Conservation (phyloP, 2,329 filamentous ascomycete species). For the Fusarium sp. region DNA sequence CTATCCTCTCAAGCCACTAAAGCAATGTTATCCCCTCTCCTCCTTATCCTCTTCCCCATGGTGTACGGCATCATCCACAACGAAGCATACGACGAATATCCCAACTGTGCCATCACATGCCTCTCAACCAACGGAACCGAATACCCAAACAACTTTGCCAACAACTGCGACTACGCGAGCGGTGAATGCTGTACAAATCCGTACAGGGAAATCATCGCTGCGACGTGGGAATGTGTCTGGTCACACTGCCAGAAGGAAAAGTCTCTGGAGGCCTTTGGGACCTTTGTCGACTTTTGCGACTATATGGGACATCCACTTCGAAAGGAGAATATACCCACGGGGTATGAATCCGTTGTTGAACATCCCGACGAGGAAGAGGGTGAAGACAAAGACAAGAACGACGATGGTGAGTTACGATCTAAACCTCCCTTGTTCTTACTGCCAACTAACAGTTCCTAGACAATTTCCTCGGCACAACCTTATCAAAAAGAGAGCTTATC, state of each 20-base stretch:
- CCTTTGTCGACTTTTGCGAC: constrained; percentile 8
- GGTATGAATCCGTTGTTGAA: neutral
- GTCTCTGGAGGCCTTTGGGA: constrained; percentile 1
- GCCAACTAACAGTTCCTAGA: neutral
- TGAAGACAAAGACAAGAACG: neutral
- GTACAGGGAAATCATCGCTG: constrained; percentile 7
- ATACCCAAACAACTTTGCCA: constrained; percentile 18
- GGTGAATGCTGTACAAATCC: constrained; percentile 15
- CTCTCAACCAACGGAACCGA: constrained; percentile 2
- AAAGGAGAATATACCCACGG: constrained; percentile 3
- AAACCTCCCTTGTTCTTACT: neutral
- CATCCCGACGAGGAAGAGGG: neutral
- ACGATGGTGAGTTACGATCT: neutral
- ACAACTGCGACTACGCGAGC: constrained; percentile 15
- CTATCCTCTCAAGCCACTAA: neutral
- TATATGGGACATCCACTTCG: neutral
- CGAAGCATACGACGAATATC: constrained; percentile 4
- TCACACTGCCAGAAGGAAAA: neutral
- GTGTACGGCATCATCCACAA: neutral
- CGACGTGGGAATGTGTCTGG: constrained; percentile 13
- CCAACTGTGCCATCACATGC: constrained; percentile 5
- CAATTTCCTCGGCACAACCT: neutral
- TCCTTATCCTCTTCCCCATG: neutral
- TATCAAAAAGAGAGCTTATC: neutral
- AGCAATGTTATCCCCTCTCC: neutral